Base-by-base conservation (phyloP, 2,329 filamentous ascomycete genomes). In the Scleromitrula shiraiana region DNA sequence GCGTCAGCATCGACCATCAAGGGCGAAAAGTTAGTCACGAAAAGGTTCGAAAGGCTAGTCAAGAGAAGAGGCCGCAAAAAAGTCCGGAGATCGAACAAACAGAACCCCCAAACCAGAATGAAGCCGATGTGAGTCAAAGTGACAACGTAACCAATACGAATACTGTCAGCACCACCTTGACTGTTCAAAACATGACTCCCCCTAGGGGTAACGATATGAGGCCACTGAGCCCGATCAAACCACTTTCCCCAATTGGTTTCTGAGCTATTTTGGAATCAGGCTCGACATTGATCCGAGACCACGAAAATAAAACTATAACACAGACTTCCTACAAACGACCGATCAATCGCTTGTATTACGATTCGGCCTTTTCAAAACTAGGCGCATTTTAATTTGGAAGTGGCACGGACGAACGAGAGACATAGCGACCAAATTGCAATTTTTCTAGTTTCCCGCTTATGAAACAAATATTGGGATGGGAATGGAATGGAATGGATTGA, bases 191-290 rank as follows among this genome's bases (percentile, higher is more conserved):
- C 24, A 49, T 53, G 37, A 53, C 55, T 10, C 56, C 58, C 9
- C 52, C 56, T 17, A 54, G 53, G 32, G 58, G 49, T 45, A 44
- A 41, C 15, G 55, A 60, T 41, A 56, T 65, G 54, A 54, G 62
- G 36, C 77, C 77, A 2, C 63, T 84, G 29, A 83, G 80, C 50
- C 80, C 80, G 4, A 83, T 84, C 59, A 79, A 81, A 63, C 80
- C 80, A 35, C 65, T 83, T 39, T 83, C 79, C 29, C 80, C 80
- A 10, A 67, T 82, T 60, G 75, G 77, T 52, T 76, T 82, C 19
- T 64, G 47, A 56, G 40, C 20, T 12, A 15, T 20, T 19, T 37
- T 10, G 14, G 19, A 37, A 26, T 19, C 14, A 37, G 35, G 15
- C 35, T 37, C 8, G 35, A 37, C 8, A 8, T 12, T n/a, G 29